Evolutionary conservation across 73 alveolate genomes (phyloP).

Genomic region (Paramecium biaurelia): DNA sequence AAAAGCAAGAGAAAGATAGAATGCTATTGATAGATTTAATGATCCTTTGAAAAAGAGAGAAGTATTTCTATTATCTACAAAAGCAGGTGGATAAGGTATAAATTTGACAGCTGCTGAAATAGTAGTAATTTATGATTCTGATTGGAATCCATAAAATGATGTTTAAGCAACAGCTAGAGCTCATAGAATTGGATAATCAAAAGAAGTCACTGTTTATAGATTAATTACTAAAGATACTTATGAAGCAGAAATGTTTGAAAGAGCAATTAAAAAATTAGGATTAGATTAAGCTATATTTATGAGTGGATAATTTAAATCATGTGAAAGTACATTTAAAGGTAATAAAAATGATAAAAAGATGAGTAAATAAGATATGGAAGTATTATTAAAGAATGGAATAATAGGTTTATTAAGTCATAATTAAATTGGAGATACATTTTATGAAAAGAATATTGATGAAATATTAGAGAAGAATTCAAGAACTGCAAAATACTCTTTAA

Average conservation of each 20-base stretch:
- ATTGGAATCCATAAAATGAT: slow-evolving; percentile 99
- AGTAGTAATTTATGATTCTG: slow-evolving; percentile 97
- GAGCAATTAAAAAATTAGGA: slow-evolving; percentile 90
- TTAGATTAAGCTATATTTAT: slow-evolving; percentile 91
- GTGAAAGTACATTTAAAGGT: slow-evolving; percentile 42
- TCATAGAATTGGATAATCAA: slow-evolving; percentile 98
- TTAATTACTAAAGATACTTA: slow-evolving; percentile 92
- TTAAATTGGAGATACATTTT: slow-evolving; percentile 63
- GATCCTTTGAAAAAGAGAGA: slow-evolving; percentile 87
- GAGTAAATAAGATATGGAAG: slow-evolving; percentile 84
- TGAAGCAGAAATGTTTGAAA: slow-evolving; percentile 96
- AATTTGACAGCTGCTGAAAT: slow-evolving; percentile 98
- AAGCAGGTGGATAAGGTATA: slow-evolving; percentile 99
- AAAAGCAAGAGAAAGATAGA: slow-evolving; percentile 91
- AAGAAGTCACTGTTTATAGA: slow-evolving; percentile 97
- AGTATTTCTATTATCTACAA: slow-evolving; percentile 94
- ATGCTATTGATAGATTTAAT: slow-evolving; percentile 93
- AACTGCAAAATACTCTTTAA: slow-evolving; percentile 66
- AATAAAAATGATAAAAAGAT: slow-evolving; percentile 61
- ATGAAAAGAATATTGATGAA: slow-evolving; percentile 80
- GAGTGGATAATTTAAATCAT: slow-evolving; percentile 77
- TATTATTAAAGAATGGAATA: slow-evolving; percentile 83
- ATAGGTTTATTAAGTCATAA: slow-evolving; percentile 78
- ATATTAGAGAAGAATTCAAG: slow-evolving; percentile 71
- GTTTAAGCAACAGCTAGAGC: slow-evolving; percentile 98